Conservation (phyloP, 1,284 basidiomycete genomes). For the Ganoderma resinaceum region DNA sequence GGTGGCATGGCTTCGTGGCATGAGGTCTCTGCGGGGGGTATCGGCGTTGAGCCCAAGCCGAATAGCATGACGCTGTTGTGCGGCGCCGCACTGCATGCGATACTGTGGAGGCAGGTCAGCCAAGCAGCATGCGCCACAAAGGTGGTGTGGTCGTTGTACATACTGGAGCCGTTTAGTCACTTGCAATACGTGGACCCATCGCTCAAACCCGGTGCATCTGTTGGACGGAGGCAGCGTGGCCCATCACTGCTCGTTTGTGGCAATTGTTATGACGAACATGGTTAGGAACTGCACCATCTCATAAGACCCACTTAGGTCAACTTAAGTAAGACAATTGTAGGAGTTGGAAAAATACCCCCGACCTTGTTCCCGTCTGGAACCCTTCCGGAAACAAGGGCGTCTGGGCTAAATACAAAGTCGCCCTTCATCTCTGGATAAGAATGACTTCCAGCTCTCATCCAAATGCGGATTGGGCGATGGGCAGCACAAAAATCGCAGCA, state of each 20-base stretch:
- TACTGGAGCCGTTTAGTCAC: conserved; percentile 16
- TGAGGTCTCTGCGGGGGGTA: conserved; percentile 13
- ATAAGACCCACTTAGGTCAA: conserved; percentile 11
- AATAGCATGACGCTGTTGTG: conserved; percentile 15
- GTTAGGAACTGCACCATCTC: conserved; percentile 10
- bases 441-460: conserved; percentile 23
- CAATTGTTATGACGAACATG: conserved; percentile 21
- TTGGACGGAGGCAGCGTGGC: conserved; percentile 13
- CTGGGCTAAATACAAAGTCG: conserved; percentile 22
- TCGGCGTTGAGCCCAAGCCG: conserved; percentile 9
- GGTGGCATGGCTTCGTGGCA: conserved; percentile 16
- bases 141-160: conserved; percentile 15
- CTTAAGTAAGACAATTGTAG: conserved; percentile 22
- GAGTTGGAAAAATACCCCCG: conserved; percentile 17
- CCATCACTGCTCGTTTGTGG: conserved; percentile 13
- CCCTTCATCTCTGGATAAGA: conserved; percentile 13
- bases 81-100: conserved; percentile 24
- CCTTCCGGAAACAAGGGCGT: conserved; percentile 16
- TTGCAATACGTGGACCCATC: background rate
- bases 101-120: conserved; percentile 17
- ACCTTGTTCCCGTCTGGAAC: conserved; percentile 26
- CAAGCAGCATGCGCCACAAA: conserved; percentile 7
- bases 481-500: conserved; percentile 14
- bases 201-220: background rate
- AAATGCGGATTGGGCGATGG: conserved; percentile 20